Conservation (phyloP, 257 asterid genomes). For the Anisodus acutangulus region DNA sequence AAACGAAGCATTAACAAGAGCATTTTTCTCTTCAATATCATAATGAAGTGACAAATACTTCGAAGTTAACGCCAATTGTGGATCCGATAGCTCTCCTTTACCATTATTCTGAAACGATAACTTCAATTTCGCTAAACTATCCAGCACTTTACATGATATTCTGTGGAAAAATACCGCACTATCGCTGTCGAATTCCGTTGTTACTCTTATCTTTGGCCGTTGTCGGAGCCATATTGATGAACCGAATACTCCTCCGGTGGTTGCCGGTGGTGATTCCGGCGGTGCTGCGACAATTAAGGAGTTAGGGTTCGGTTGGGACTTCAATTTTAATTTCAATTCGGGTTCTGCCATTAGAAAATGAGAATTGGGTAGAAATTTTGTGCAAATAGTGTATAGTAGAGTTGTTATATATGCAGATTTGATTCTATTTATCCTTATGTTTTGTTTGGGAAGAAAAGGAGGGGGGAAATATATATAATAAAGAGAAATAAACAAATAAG, state of each 20-base stretch:
- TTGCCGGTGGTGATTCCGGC: slow-evolving; percentile 7
- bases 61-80: slow-evolving; percentile 70
- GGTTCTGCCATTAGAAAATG: slow-evolving; percentile 35
- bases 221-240: slow-evolving; percentile 15
- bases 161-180: slow-evolving; percentile 72
- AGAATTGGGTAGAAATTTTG: background rate
- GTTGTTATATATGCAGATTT: too few relatives aligned
- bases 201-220: slow-evolving; percentile 79
- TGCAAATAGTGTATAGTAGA: background rate
- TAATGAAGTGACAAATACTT: slow-evolving; percentile 70
- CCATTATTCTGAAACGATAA: slow-evolving; percentile 68
- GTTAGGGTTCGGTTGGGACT: slow-evolving; percentile 25
- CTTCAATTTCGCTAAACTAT: slow-evolving; percentile 72
- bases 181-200: slow-evolving; percentile 92
- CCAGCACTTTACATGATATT: slow-evolving; percentile 73
- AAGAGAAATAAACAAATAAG: too few relatives aligned
- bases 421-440: too few relatives aligned
- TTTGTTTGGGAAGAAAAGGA: too few relatives aligned
- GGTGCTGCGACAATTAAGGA: background rate
- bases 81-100: slow-evolving; percentile 77
- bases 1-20: slow-evolving; percentile 66
- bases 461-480: too few relatives aligned
- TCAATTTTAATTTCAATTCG: slow-evolving; percentile 20
- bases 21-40: slow-evolving; percentile 80
- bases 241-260: background rate